Evolutionary conservation across 192 early-diverging fungal species (phyloP), one percentile per base, ranked within the genome.

Genomic region (Coemansia aciculifera): DNA sequence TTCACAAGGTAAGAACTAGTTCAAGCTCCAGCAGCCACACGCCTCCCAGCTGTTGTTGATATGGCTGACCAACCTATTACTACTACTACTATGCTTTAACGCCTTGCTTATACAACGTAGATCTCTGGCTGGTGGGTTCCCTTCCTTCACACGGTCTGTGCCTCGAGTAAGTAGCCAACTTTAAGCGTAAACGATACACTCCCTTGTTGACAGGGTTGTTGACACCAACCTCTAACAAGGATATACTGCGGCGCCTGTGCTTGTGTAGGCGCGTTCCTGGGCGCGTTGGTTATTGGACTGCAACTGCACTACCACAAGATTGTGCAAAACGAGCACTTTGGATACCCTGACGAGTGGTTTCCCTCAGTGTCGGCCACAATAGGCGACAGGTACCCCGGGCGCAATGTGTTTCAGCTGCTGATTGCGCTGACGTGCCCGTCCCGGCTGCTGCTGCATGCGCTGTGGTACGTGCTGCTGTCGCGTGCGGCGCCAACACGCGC

Each of bases 351-450:
- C 60, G 85, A 86, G 60, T 91, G 92, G 92, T 91, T 93, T 51
- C 92, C 92, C 34, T 92, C 91, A 62, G 91, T 93, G 1, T 90
- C 89, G 49, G 92, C 92, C 0, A 87, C 90, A 1, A 93, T 90
- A 48, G 92, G 92, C 68, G 92, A 93, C 70, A 73, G 91, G 65
- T 93, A 91, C 70, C 92, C 90, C 6, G 90, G 87, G 7, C 81
- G 92, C 21, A 87, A 84, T 44, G 83, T 92, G 27, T 93, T 92
- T 67, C 92, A 93, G 85, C 81, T 93, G 24, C 77, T 92, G 15
- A 90, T 91, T 71, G 92, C 92, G n/a, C 69, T 92, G 66, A 86
- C 90, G 1, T 84, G 86, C 10, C 89, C 78, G 19, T 38, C 78
- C 3, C 81, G 85, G 21, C 77, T 86, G 37, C 51, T 86, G 29